Conservation (phyloP, 768 basidiomycete genomes). For the Lentinus tigrinus region DNA sequence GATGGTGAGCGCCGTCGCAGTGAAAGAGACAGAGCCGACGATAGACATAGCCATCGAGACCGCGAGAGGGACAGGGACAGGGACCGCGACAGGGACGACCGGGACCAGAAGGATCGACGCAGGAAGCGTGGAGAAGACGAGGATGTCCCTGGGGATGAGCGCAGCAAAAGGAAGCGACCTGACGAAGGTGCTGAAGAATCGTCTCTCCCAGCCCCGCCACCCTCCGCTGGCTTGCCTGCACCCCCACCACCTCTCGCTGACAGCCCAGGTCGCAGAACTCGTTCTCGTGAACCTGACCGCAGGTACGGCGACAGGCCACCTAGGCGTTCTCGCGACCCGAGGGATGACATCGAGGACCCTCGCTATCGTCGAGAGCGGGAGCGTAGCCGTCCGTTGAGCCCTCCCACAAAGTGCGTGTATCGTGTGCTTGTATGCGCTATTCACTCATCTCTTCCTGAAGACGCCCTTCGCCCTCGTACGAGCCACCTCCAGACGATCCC, state of each 20-base stretch:
- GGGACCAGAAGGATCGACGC: constrained; percentile 51
- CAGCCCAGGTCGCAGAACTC: constrained; percentile 48
- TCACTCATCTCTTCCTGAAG: constrained; percentile 34
- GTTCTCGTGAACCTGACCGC: constrained; percentile 50
- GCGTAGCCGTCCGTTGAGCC: constrained; percentile 39
- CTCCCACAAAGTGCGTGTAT: constrained; percentile 8
- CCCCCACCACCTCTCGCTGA: constrained; percentile 48
- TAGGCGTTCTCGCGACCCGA: constrained; percentile 45
- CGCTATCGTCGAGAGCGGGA: constrained; percentile 44
- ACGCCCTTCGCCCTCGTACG: constrained; percentile 71
- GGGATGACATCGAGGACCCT: constrained; percentile 64
- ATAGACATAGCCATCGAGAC: constrained; percentile 56
- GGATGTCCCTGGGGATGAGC: constrained; percentile 45
- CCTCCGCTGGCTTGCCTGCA: constrained; percentile 42
- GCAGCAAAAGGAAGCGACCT: constrained; percentile 63
- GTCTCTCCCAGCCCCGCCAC: constrained; percentile 44
- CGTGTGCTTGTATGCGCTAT: constrained; percentile 45
- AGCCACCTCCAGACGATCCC: constrained; percentile 60
- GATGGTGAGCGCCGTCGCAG: constrained; percentile 47
- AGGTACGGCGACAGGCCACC: constrained; percentile 46
- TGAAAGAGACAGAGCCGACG: constrained; percentile 49
- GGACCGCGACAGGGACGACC: constrained; percentile 39
- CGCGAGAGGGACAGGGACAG: constrained; percentile 41
- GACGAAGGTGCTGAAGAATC: constrained; percentile 52
- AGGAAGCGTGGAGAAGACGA: constrained; percentile 65